Conservation (phyloP, 2,329 filamentous ascomycete species). For the Sarocladium brachiariae region DNA sequence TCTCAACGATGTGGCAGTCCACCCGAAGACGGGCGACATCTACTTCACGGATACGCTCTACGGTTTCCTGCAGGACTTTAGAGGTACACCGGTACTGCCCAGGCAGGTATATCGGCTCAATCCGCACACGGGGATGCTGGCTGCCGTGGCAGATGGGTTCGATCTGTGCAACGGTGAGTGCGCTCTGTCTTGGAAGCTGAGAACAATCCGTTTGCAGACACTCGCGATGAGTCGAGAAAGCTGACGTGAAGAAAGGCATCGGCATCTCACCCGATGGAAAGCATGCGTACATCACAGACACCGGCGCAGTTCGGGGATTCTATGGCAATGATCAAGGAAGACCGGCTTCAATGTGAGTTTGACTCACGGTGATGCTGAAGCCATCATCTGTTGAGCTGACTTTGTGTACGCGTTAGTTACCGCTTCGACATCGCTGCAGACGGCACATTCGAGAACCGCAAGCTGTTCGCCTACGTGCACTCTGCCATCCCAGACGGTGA, state of each 20-base stretch:
- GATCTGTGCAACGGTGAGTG: constrained; percentile 42
- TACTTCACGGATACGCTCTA: constrained; percentile 60
- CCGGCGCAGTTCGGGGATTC: constrained; percentile 40
- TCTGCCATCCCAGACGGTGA: constrained; percentile 51
- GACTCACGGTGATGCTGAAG: too few relatives aligned
- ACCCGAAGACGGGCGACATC: constrained; percentile 48
- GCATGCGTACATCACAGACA: constrained; percentile 50
- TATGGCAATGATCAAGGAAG: constrained; percentile 33
- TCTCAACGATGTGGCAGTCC: constrained; percentile 49
- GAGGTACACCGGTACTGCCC: constrained; percentile 43
- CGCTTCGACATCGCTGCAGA: constrained; percentile 37
- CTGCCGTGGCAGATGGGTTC: constrained; percentile 52
- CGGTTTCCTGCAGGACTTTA: constrained; percentile 51
- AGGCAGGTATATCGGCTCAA: constrained; percentile 55
- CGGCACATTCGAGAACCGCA: constrained; percentile 40
- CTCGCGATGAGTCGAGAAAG: too few relatives aligned
- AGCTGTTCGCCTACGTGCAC: constrained; percentile 50
- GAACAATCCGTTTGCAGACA: too few relatives aligned
- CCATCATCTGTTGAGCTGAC: too few relatives aligned
- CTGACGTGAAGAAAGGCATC: constrained; percentile 31
- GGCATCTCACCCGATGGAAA: constrained; percentile 48
- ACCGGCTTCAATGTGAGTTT: constrained; percentile 42
- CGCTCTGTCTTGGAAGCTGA: too few relatives aligned
- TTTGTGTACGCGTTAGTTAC: constrained; percentile 30
- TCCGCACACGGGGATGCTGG: constrained; percentile 40